These are phyloP conservation scores for Phytophthora gonapodyides DNA, from an alignment of 352 stramenopile species.

Conservation along the genomic window DNA sequence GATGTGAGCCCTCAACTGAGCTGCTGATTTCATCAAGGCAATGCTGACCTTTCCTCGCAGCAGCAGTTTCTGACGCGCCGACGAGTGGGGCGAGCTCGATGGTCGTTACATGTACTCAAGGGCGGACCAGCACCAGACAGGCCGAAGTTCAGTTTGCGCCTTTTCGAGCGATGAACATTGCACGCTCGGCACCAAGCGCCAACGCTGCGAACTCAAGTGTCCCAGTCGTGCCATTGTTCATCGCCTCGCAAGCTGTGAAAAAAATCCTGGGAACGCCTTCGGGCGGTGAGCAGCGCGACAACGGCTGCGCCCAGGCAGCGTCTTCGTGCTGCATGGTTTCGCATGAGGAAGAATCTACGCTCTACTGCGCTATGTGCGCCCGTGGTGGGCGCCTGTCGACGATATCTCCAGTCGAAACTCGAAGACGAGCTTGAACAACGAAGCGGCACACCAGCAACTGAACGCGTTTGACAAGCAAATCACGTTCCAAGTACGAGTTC, in stretches of 20 bases:
- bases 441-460: conserved; percentile 13
- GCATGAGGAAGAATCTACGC: background rate
- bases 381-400: conserved; percentile 19
- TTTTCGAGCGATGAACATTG: conserved; percentile 22
- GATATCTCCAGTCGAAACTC: conserved; percentile 31
- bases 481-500: conserved; percentile 11
- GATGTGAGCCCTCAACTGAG: conserved; percentile 2
- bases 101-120: conserved; percentile 25
- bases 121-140: conserved; percentile 27
- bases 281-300: background rate
- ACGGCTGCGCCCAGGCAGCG: background rate
- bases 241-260: background rate
- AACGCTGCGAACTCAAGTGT: conserved; percentile 8
- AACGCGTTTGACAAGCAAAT: conserved; percentile 15
- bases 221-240: conserved; percentile 24
- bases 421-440: conserved; percentile 9
- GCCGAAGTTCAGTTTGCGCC: conserved; percentile 12
- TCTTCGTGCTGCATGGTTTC: background rate
- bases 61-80: conserved; percentile 28
- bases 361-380: conserved; percentile 22
- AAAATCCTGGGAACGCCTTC: background rate
- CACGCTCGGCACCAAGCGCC: conserved; percentile 10
- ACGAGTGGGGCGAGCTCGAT: conserved; percentile 2
- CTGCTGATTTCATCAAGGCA: conserved; percentile 22
- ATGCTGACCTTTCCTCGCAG: conserved; percentile 20